Base-by-base conservation (phyloP, 352 stramenopile genomes). In the Pythium folliculosum region DNA sequence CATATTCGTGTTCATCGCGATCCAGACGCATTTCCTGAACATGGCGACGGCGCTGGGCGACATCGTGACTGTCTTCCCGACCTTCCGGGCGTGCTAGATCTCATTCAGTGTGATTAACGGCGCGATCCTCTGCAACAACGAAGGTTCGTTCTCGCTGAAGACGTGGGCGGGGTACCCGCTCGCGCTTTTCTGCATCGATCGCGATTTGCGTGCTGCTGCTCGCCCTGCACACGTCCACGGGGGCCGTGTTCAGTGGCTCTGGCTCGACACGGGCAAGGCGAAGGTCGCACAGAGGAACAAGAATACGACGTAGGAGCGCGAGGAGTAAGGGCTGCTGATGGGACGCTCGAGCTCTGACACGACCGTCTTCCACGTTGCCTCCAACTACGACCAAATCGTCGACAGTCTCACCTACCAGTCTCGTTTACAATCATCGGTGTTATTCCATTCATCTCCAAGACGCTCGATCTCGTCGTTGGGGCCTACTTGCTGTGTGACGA, bases 51-150 rank as follows among this genome's bases (percentile, higher is more conserved):
- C 86, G 13, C 63, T 94, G 48, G 88, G 88, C 16, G 85, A 96
- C 65, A 94, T 92, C 71, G 94, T 96, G 86, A 96, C 86, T 12
- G 88, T 96, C 45, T 96, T 93, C 60, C 88, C 88, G 21, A 92
- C 91, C 69, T 96, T 96, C 66, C 88, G 95, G 63, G 84, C 86
- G 35, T 93, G 79, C 60, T 96, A 86, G 88, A 96, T 96, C 65
- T 91, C 81, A 27, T 96, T 96, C 53, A 94, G 86, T 49, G 88
- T 96, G 37, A 77, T 96, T 44, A 86, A 86, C 9, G 88, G 88
- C 12, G 85, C 86, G 8, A 77, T 96, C 3, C 94, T 96, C 45
- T 96, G 94, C 69, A 84, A 93, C 48, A 78, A 86, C 5, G 82
- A 91, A 58, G 67, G 84, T 23, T 77, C 79, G 12, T 79, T 86